Conservation (phyloP, 2,329 filamentous ascomycete genomes). For the Ascosphaera aggregata region DNA sequence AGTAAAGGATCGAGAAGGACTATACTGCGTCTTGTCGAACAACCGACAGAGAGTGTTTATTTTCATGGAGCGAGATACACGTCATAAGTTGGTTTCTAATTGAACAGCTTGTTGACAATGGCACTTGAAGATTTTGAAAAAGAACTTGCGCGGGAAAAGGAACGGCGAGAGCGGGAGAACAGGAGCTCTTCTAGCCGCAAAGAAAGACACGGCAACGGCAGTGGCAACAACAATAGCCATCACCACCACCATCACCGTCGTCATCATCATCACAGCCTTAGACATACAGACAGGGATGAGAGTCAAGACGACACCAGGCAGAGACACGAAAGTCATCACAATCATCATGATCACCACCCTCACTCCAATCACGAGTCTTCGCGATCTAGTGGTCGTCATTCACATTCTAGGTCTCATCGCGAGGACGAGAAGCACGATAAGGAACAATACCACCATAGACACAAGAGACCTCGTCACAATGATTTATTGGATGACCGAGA, state of each 20-base stretch:
- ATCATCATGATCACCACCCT: conserved; percentile 23
- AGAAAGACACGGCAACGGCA: conserved; percentile 13
- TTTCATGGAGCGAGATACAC: no score
- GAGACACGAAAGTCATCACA: conserved; percentile 7
- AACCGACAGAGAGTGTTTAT: no score
- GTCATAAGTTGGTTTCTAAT: no score
- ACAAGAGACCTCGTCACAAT: conserved; percentile 38
- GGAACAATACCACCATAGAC: conserved; percentile 29
- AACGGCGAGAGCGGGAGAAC: conserved; percentile 11
- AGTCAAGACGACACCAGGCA: conserved; percentile 10
- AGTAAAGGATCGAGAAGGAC: no score
- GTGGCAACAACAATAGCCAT: not conserved
- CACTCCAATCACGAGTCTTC: not conserved
- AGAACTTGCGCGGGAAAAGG: conserved; percentile 37
- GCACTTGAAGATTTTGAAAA: conserved; percentile 55
- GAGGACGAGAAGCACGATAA: conserved; percentile 21
- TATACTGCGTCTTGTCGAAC: no score
- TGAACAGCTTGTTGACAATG: conserved; percentile 23
- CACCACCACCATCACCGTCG: conserved; percentile 21
- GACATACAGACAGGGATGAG: conserved; percentile 14
- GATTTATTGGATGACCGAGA: conserved; percentile 12
- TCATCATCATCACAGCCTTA: conserved; percentile 12
- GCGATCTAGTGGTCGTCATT: not conserved
- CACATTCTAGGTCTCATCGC: conserved; percentile 12
- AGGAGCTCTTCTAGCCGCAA: not conserved